Evolutionary conservation across 2,329 filamentous ascomycete species (phyloP).

Genomic region (Penicillium glabrum): DNA sequence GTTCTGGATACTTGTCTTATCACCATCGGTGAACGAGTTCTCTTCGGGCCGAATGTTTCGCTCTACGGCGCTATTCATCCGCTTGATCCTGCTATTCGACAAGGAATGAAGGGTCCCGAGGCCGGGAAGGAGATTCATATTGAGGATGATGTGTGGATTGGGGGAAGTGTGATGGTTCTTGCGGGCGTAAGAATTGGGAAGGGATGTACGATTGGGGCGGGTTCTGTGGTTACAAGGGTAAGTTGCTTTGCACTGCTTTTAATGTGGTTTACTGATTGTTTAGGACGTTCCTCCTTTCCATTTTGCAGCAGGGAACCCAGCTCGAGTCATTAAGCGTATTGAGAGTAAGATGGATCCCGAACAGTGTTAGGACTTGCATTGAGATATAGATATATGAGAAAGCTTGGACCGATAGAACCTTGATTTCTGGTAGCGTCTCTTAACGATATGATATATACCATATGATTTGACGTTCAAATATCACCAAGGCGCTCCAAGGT

Average conservation of each 20-base stretch:
- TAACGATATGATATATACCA: background rate
- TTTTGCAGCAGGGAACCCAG: constrained; percentile 29
- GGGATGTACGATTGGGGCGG: constrained; percentile 43
- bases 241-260: background rate
- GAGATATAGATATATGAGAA: background rate
- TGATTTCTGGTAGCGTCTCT: background rate
- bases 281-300: constrained; percentile 29
- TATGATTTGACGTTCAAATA: background rate
- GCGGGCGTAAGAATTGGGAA: constrained; percentile 44
- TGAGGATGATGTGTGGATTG: constrained; percentile 51
- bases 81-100: constrained; percentile 48
- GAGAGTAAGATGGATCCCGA: constrained; percentile 27
- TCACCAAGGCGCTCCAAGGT: background rate
- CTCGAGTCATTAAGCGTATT: constrained; percentile 23
- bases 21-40: constrained; percentile 52
- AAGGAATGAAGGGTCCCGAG: constrained; percentile 47
- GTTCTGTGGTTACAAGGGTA: constrained; percentile 41
- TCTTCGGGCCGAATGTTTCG: constrained; percentile 54
- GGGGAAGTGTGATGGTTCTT: constrained; percentile 47
- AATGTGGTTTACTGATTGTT: constrained; percentile 1
- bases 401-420: background rate
- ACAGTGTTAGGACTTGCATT: background rate
- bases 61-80: constrained; percentile 57
- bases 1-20: constrained; percentile 56
- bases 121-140: constrained; percentile 51